Conservation (phyloP, 1,139 yeast species). For the Hansenula anomala region DNA sequence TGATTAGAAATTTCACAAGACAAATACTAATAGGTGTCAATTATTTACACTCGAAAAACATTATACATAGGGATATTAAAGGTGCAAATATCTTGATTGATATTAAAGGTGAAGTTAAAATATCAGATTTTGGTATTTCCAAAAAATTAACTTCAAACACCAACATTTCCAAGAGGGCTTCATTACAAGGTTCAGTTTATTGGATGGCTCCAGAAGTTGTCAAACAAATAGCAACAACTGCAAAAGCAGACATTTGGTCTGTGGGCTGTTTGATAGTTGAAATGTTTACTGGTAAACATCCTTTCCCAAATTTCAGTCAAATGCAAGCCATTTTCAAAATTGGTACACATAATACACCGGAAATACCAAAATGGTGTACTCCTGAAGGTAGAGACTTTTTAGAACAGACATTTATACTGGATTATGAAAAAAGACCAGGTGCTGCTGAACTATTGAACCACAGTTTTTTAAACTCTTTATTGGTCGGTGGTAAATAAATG, state of each 20-base stretch:
- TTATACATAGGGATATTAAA: slow-evolving; percentile 87
- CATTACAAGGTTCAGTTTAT: slow-evolving; percentile 88
- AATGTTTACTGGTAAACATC: slow-evolving; percentile 93
- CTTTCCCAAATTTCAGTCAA: slow-evolving; percentile 89
- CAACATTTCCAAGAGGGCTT: slow-evolving; percentile 54
- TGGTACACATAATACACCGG: slow-evolving; percentile 78
- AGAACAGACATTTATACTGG: slow-evolving; percentile 64
- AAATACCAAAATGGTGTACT: slow-evolving; percentile 74
- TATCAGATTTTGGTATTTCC: slow-evolving; percentile 92
- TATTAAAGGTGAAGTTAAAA: slow-evolving; percentile 85
- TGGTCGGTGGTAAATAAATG: slow-evolving; percentile 21
- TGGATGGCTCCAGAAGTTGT: slow-evolving; percentile 99
- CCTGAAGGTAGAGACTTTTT: slow-evolving; percentile 66
- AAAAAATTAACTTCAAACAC: slow-evolving; percentile 45
- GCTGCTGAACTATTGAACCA: slow-evolving; percentile 68
- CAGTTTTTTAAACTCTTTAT: slow-evolving; percentile 49
- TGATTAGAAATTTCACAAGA: slow-evolving; percentile 75
- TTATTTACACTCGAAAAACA: slow-evolving; percentile 76
- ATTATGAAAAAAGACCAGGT: slow-evolving; percentile 66
- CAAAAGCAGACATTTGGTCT: slow-evolving; percentile 94
- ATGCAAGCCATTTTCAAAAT: slow-evolving; percentile 95
- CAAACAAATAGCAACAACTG: slow-evolving; percentile 82
- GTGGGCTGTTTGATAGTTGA: slow-evolving; percentile 89
- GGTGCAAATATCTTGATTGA: slow-evolving; percentile 92
- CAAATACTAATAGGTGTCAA: slow-evolving; percentile 80